These are phyloP conservation scores for Cladosporium oxysporum DNA, from an alignment of 2,329 filamentous ascomycete species.

Conservation along the genomic window DNA sequence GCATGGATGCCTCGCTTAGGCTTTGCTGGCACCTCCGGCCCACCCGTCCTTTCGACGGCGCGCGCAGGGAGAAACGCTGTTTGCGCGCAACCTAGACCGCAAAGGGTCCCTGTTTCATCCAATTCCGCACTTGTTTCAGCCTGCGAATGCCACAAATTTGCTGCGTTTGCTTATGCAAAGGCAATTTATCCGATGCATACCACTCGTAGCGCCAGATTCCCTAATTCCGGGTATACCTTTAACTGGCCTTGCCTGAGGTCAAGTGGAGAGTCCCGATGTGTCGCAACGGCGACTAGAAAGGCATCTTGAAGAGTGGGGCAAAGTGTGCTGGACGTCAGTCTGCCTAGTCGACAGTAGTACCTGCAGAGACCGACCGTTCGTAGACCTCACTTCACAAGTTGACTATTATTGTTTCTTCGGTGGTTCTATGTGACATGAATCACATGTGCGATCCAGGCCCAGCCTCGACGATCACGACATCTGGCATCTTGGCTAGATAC, in stretches of 20 bases:
- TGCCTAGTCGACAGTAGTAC: not conserved
- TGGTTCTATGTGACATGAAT: not conserved
- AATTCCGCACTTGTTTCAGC: constrained; percentile 3
- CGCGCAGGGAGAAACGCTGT: constrained; percentile 3
- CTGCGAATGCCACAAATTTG: not conserved
- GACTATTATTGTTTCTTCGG: not conserved
- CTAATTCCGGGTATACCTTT: not conserved
- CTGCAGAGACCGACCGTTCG: not conserved
- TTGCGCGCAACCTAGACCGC: not conserved
- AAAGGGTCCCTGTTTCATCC: not conserved
- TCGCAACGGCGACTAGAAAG: not conserved
- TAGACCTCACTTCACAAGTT: not conserved
- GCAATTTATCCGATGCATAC: not conserved
- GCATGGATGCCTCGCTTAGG: constrained; percentile 1
- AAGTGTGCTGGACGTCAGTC: not conserved
- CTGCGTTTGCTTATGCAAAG: not conserved
- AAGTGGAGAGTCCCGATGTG: not conserved
- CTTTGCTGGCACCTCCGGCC: not conserved
- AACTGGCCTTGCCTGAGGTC: not conserved
- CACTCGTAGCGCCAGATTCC: not conserved
- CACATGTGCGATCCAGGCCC: not conserved
- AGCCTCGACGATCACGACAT: not conserved
- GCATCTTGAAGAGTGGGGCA: not conserved
- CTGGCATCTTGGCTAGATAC: not conserved
- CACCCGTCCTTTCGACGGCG: not conserved